Conservation (phyloP, 2,329 filamentous ascomycete genomes). For the Eurotiales sp. region DNA sequence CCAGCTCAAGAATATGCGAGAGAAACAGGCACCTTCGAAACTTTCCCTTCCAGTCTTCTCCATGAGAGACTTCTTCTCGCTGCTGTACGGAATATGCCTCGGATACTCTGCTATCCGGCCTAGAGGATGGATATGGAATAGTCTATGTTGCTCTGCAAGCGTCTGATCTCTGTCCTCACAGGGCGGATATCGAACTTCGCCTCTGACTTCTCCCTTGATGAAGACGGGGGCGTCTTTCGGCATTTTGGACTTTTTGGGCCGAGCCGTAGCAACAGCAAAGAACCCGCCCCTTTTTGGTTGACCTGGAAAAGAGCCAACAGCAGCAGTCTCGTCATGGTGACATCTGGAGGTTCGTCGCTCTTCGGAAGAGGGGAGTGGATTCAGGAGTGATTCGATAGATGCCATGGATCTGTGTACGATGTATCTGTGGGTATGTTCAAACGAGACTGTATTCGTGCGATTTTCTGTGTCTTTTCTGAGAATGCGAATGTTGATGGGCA, state of each 20-base stretch:
- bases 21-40: conserved; percentile 76
- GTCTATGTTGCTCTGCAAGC: conserved; percentile 56
- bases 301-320: neutral
- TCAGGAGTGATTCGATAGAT: conserved; percentile 15
- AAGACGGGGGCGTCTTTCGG: conserved; percentile 63
- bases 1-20: no score
- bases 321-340: neutral
- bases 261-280: no score
- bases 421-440: neutral
- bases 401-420: conserved; percentile 10
- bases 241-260: conserved; percentile 46
- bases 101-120: conserved; percentile 59
- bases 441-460: neutral
- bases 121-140: conserved; percentile 63
- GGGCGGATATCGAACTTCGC: conserved; percentile 68
- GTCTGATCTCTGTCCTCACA: conserved; percentile 62
- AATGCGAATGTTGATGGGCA: neutral
- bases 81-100: conserved; percentile 87
- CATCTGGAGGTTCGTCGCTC: neutral
- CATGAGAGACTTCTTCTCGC: conserved; percentile 84
- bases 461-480: neutral
- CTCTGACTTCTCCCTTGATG: conserved; percentile 59
- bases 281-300: neutral
- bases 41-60: conserved; percentile 82
- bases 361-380: conserved; percentile 5